Evolutionary conservation across 2,329 filamentous ascomycete species (phyloP).

Genomic region (Tolypocladium album): DNA sequence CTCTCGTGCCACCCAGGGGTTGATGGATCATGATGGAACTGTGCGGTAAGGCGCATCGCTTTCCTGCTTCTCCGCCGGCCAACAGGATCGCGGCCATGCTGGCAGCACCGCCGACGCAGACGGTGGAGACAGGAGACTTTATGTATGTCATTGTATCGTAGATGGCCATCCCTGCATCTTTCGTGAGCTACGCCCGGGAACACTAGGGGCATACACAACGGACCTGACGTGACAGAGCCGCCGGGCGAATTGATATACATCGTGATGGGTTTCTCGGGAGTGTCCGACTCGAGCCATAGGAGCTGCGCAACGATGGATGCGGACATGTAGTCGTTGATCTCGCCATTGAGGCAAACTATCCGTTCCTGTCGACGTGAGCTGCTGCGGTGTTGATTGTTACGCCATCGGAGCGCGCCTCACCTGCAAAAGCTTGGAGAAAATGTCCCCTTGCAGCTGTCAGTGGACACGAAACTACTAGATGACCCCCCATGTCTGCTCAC

Average conservation of each 20-base stretch:
- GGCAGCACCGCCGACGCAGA: constrained; percentile 88
- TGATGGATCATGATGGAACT: constrained; percentile 96
- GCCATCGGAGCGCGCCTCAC: constrained; percentile 26
- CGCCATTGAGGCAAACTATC: constrained; percentile 86
- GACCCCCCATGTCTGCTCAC: constrained; percentile 31
- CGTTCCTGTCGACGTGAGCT: constrained; percentile 51
- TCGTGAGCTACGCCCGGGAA: constrained; percentile 1
- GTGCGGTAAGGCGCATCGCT: constrained; percentile 85
- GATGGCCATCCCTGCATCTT: constrained; percentile 56
- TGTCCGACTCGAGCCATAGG: constrained; percentile 95
- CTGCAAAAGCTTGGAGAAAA: constrained; percentile 71
- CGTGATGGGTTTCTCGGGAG: constrained; percentile 86
- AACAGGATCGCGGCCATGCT: constrained; percentile 90
- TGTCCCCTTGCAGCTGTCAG: constrained; percentile 50
- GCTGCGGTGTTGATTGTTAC: neutral
- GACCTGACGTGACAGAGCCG: constrained; percentile 69
- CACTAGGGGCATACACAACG: constrained; percentile 1
- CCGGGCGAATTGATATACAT: constrained; percentile 98
- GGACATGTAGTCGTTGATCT: constrained; percentile 81
- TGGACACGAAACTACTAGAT: constrained; percentile 4
- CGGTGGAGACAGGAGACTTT: constrained; percentile 81
- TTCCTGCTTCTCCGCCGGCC: constrained; percentile 73
- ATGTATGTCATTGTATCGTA: constrained; percentile 99
- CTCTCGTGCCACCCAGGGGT: constrained; percentile 63
- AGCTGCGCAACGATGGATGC: constrained; percentile 94